Evolutionary conservation across 23 red algal genomes (phyloP), one percentile per base, ranked within the genome.

Genomic region (Gracilariopsis chorda): DNA sequence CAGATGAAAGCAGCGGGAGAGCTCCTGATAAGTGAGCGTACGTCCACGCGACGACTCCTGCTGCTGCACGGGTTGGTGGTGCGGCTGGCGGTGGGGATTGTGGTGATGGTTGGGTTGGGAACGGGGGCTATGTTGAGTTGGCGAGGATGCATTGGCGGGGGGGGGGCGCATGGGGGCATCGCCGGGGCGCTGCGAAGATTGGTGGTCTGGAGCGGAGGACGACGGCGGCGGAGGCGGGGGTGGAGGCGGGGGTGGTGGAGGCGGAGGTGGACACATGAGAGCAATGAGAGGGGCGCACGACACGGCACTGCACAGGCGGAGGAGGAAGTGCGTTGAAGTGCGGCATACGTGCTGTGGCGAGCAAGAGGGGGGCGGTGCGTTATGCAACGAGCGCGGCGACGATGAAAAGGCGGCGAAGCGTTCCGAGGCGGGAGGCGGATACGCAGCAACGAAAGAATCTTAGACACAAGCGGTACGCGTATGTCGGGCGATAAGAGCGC

Each of bases 1-100:
- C 19, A 96, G 70, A 44, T 92, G 88, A 58, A 96, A 96, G 60
- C 32, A 79, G 36, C 87, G 72, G 7, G 87, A 67, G 11, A 91
- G 75, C 19, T 91, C 87, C 4, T 91, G 34, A 43, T 91, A 91
- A 0, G 87, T 60, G 14, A 91, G 70, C 25, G 47, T 30, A 49
- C 84, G 84, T 21, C 84, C 84, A 10, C 84, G 63, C 14, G 48
- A 12, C 1, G 44, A 1, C 20, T 78, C 73, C 10, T 3, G 73
- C 45, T 39, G 45, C 34, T 21, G 35, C 34, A 2, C 35, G 14
- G 34, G 63, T 19, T 21, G 33, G 13, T 2, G 63, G 35, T 7
- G 35, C 35, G 24, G 63, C 63, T 21, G 63, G 35, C 35, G 63
- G 35, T 7, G 63, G 35, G 24, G 63, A 33, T 33, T 7, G 10